Base-by-base conservation (phyloP, 768 basidiomycete genomes). In the Phanerodontia chrysosporium region DNA sequence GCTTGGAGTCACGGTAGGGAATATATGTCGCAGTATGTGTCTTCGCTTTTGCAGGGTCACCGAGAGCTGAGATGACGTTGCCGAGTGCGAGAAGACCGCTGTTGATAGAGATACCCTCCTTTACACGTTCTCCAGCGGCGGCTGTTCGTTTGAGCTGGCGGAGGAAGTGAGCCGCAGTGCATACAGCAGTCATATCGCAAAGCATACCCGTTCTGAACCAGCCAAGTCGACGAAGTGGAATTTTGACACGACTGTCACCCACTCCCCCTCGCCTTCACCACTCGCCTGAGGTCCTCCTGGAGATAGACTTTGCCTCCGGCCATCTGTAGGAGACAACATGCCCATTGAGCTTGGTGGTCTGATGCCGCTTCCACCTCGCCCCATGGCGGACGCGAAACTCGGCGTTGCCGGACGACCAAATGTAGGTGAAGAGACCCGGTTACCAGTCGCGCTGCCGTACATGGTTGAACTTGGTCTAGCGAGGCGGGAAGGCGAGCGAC, bases 221-320 rank as follows among this genome's bases (percentile, higher is more conserved):
- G 97, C 97, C 68, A 99, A 74, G 75, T 99, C 97, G 27, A 99
- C 97, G 65, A 98, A 98, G 73, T 99, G 95, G 75, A 98, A 98
- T 70, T 99, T 99, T 48, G 92, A 95, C 36, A 89, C 85, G 44
- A 95, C 83, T 0, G 92, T 95, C 14, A 88, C 79, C 92, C 94
- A 97, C 60, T 94, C 92, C 1, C 90, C 89, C 2, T 74, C 62
- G 12, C 86, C 88, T 22, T 90, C 89, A 49, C 69, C 65, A 10
- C 54, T 59, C 27, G 62, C 57, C 24, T 67, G 65, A 14, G 22
- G 22, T 16, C 49, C 60, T 13, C 55, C 60, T n/a, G 60, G 60
- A 21, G 60, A 48, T 3, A 61, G 51, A 32, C 60, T 61, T 25
- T 61, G 60, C 25, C 55, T 61, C 9, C 60, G 52, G 21, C 79